A percentile compares a stretch with the other conserved stretches of the same genome.
Evolutionary conservation across 176 grass and related monocot genomes (phyloP).

Genomic region (Cenchrus fungigraminus): DNA sequence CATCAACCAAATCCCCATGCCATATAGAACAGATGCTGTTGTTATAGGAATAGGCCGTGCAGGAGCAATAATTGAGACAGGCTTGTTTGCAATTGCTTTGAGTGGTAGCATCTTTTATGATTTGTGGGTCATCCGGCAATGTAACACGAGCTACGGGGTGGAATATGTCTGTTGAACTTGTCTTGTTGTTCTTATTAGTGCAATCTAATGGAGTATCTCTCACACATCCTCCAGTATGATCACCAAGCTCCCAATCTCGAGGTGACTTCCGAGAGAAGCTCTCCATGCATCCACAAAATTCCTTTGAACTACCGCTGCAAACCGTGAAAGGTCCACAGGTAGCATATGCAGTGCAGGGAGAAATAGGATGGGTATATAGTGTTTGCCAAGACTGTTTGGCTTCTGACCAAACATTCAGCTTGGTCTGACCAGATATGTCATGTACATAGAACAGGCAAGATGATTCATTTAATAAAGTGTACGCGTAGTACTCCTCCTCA

Average conservation of each 20-base stretch:
- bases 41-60: constrained; percentile 30
- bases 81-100: neutral
- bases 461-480: neutral
- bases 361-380: neutral
- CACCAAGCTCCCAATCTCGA: constrained; percentile 33
- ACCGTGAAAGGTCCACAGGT: constrained; percentile 14
- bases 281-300: constrained; percentile 46
- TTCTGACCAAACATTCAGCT: neutral
- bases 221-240: constrained; percentile 45
- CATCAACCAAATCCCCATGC: constrained; percentile 45
- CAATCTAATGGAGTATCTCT: constrained; percentile 46
- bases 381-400: neutral
- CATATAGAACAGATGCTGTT: constrained; percentile 37
- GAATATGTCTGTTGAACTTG: constrained; percentile 2
- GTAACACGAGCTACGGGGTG: neutral
- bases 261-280: constrained; percentile 34
- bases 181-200: neutral
- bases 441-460: neutral
- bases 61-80: neutral
- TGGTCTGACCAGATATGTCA: neutral
- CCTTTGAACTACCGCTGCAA: constrained; percentile 25
- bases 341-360: neutral
- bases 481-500: neutral
- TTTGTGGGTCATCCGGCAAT: constrained; percentile 23
- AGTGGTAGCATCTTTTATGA: neutral